Evolutionary conservation across 768 basidiomycete genomes (phyloP), one percentile per base, ranked within the genome.

Genomic region (Collybiopsis luxurians): DNA sequence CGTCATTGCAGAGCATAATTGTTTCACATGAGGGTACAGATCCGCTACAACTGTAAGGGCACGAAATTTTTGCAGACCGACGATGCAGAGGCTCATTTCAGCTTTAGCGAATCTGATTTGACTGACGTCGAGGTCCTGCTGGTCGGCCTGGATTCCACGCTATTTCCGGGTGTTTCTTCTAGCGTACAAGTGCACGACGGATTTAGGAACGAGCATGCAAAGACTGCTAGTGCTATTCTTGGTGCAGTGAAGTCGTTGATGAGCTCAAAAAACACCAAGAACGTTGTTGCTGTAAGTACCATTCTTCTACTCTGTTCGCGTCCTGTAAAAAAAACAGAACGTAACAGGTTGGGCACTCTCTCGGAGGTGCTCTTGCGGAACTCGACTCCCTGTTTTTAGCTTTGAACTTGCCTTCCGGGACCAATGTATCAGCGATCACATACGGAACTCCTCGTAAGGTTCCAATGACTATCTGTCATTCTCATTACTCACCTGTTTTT

Each of bases 21-120:
- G 76, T 80, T 7, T 73, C 75, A 2, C 79, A 79, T 55, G 68
- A 80, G 55, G 79, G 79, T 9, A 80, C 79, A 11, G 72, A 80
- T 50, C 71, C 75, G 11, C 67, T 61, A 0, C 63, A 71, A 46
- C 54, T 79, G 76, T 77, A 51, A 34, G 28, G 60, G 67, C 3
- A 50, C 1, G n/a, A 10, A 1, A 12, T 24, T 10, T 21, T 42
- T 21, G 13, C 13, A 10, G 10, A n/a, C n/a, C n/a, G n/a, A n/a
- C n/a, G n/a, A n/a, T n/a, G n/a, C n/a, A n/a, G n/a, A n/a, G n/a
- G n/a, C n/a, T n/a, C n/a, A n/a, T 26, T 19, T 60, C 12, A 28
- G 2, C 7, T 40, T 2, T 34, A 75, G 76, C 55, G 42, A 70
- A 28, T 66, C 79, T 0, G 71, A 71, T 54, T 67, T 79, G 36